A percentile compares a stretch with the other conserved stretches of the same genome.
Evolutionary conservation across 2,329 filamentous ascomycete species (phyloP).

Genomic region (Aspergillus aculeatus): DNA sequence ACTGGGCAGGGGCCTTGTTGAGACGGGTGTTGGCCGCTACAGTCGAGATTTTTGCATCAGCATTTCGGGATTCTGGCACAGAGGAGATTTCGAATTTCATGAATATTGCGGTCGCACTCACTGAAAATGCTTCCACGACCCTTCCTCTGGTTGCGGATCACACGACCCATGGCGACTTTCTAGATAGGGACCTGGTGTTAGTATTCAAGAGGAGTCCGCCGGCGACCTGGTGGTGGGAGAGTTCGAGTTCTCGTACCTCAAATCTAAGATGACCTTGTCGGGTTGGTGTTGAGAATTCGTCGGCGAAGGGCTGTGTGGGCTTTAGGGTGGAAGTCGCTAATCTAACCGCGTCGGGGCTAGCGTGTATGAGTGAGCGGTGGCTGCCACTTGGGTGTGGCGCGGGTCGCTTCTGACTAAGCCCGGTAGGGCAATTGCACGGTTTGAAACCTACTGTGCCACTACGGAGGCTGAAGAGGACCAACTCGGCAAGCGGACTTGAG

Average conservation of each 20-base stretch:
- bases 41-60: slow-evolving; percentile 34
- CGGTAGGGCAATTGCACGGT: not conserved
- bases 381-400: slow-evolving; percentile 13
- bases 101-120: slow-evolving; percentile 49
- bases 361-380: slow-evolving; percentile 17
- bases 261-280: slow-evolving; percentile 46
- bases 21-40: slow-evolving; percentile 79
- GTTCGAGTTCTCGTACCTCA: slow-evolving; percentile 40
- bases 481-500: too few species aligned
- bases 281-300: slow-evolving; percentile 44
- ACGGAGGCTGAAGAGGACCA: not conserved
- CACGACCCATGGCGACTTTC: slow-evolving; percentile 61
- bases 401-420: slow-evolving; percentile 7
- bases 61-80: slow-evolving; percentile 20
- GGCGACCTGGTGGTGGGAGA: slow-evolving; percentile 31
- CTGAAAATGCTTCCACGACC: slow-evolving; percentile 77
- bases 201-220: slow-evolving; percentile 31
- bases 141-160: slow-evolving; percentile 76
- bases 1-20: slow-evolving; percentile 93
- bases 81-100: slow-evolving; percentile 9
- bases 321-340: slow-evolving; percentile 48
- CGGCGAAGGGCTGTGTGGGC: slow-evolving; percentile 44
- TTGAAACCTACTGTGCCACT: not conserved
- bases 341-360: slow-evolving; percentile 42
- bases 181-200: slow-evolving; percentile 37